These are phyloP conservation scores for Sanghuangporus sanghuang DNA, from an alignment of 1,284 basidiomycete species.

Conservation along the genomic window DNA sequence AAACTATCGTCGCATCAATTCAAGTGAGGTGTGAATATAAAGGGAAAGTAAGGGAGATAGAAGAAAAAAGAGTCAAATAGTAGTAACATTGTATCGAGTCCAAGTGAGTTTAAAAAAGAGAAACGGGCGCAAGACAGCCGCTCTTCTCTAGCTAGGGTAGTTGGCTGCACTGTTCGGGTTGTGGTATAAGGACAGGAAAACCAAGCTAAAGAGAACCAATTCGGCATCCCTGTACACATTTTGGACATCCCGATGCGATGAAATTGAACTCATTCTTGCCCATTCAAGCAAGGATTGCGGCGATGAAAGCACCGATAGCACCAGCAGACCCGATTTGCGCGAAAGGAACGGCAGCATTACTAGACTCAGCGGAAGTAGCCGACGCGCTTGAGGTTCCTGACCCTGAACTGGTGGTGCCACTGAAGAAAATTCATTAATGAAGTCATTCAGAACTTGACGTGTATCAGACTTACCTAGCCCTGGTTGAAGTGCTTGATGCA, in stretches of 20 bases:
- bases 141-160: not conserved
- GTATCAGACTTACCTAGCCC: not conserved
- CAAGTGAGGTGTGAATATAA: not conserved
- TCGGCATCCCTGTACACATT: not conserved
- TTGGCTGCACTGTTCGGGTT: constrained; percentile 1
- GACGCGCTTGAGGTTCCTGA: constrained; percentile 18
- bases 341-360: constrained; percentile 19
- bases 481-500: not conserved
- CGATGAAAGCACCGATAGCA: constrained; percentile 40
- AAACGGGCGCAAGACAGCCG: not conserved
- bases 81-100: not conserved
- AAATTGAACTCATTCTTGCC: not conserved
- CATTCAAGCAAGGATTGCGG: constrained; percentile 31
- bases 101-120: not conserved
- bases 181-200: constrained; percentile 3
- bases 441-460: not conserved
- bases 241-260: not conserved
- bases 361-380: constrained; percentile 27
- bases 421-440: not conserved
- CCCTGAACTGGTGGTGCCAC: constrained; percentile 1
- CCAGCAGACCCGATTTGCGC: constrained; percentile 38
- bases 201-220: constrained; percentile 1
- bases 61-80: not conserved
- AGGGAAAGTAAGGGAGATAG: not conserved
- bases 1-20: not conserved